A percentile compares a stretch with the other conserved stretches of the same genome.
Conservation (phyloP, 1,284 basidiomycete species). For the Tilletia horrida region DNA sequence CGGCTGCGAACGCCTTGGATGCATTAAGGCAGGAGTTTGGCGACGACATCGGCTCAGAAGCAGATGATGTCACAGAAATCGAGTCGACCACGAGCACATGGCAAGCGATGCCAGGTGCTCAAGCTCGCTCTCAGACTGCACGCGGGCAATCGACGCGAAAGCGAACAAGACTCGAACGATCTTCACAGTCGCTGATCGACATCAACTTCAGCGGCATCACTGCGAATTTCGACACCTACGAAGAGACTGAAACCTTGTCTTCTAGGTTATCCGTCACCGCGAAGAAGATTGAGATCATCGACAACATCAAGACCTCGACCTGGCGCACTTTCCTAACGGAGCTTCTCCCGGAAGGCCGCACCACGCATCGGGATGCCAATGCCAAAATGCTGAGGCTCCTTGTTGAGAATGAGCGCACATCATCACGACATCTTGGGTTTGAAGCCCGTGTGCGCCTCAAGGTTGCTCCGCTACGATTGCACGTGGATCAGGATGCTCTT, state of each 20-base stretch:
- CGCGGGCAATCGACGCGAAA: not conserved
- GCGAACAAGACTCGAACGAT: constrained; percentile 67
- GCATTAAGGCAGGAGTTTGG: constrained; percentile 81
- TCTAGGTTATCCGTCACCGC: constrained; percentile 35
- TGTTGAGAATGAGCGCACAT: constrained; percentile 60
- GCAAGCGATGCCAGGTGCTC: constrained; percentile 17
- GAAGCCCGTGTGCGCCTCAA: constrained; percentile 70
- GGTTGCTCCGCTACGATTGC: constrained; percentile 70
- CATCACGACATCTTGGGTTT: constrained; percentile 13
- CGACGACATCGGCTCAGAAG: constrained; percentile 55
- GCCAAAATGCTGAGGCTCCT: constrained; percentile 91
- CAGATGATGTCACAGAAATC: constrained; percentile 24
- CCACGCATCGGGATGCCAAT: constrained; percentile 79
- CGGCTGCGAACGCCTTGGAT: constrained; percentile 66
- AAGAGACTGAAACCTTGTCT: constrained; percentile 26
- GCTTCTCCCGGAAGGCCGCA: constrained; percentile 52
- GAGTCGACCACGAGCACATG: constrained; percentile 38
- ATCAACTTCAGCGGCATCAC: constrained; percentile 69
- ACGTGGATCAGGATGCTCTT: constrained; percentile 96
- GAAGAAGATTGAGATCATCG: constrained; percentile 76
- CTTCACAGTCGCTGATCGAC: constrained; percentile 77
- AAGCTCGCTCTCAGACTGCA: constrained; percentile 22
- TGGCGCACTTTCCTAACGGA: constrained; percentile 91
- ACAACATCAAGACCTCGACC: constrained; percentile 96
- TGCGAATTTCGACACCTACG: constrained; percentile 55